phyloP scores from a whole-genome alignment of 768 basidiomycete genomes.

The Postia placenta region DNA sequence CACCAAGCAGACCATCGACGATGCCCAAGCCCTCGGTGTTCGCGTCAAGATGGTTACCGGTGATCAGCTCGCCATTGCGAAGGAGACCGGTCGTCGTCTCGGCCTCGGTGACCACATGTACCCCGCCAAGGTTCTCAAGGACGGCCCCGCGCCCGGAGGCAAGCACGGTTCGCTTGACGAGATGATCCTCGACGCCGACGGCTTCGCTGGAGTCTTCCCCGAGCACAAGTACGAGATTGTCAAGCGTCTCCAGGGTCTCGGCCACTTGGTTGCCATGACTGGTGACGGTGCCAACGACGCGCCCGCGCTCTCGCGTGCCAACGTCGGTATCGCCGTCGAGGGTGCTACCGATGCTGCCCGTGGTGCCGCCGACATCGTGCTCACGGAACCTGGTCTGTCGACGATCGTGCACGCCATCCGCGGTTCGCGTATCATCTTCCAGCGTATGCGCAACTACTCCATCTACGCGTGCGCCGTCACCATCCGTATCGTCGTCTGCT shows the following conservation, averaged over 20 bases:
- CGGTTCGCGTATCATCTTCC: conserved; percentile 96
- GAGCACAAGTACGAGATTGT: conserved; percentile 99
- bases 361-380: conserved; percentile 96
- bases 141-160: conserved; percentile 84
- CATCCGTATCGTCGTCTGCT: conserved; percentile 98
- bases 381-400: conserved; percentile 97
- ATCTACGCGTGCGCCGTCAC: conserved; percentile 95
- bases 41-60: conserved; percentile 99
- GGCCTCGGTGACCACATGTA: conserved; percentile 99
- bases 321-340: conserved; percentile 99
- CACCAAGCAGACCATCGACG: conserved; percentile 99
- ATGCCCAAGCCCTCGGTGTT: conserved; percentile 92
- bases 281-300: conserved; percentile 99
- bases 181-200: conserved; percentile 99
- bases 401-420: conserved; percentile 99
- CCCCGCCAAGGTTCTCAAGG: conserved; percentile 95
- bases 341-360: conserved; percentile 98
- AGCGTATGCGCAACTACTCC: conserved; percentile 99
- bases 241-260: conserved; percentile 94
- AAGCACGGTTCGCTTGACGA: conserved; percentile 84
- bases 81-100: conserved; percentile 97
- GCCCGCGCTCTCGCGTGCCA: conserved; percentile 94
- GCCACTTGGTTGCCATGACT: conserved; percentile 97
- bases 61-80: conserved; percentile 98
- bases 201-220: conserved; percentile 98